Base-by-base conservation (phyloP, 2,329 filamentous ascomycete genomes). In the Monosporascus sp. region DNA sequence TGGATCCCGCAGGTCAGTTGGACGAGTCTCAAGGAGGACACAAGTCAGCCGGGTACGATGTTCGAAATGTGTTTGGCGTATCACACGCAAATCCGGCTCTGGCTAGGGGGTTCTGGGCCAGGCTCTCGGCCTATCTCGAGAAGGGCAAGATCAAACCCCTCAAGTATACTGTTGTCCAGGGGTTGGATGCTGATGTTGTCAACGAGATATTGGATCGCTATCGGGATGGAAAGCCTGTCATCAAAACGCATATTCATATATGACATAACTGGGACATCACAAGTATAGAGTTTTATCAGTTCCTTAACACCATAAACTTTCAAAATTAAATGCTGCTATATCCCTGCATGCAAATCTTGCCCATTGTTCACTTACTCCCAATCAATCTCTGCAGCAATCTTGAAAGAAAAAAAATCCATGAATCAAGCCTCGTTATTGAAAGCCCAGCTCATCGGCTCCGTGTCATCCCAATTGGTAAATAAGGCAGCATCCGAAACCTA, bases 161-260 rank as follows among this genome's bases (percentile, higher is more conserved):
- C n/a, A 51, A 47, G n/a, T 72, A 62, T 61, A 60, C 56, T 7
- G 62, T 69, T 14, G 62, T 69, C 25, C 52, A 72, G 38, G 70
- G 67, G 0, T 54, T 71, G 51, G 60, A 64, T 50, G 62, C 60
- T 3, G 65, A 61, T 5, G 65, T 63, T 51, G 66, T 71, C 5
- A 73, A 74, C 57, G 59, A 63, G 47, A 62, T 68, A 6, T 52
- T 74, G 49, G 70, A 74, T 64, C 58, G 57, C 15, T 74, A 73
- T 62, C 53, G 65, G 24, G 66, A 72, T 59, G 68, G 67, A 17
- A 66, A 67, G 54, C 39, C 48, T 39, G 61, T 58, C 15, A 52
- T 25, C 4, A 59, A 58, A 56, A 58, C 55, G 15, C 55, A 58
- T 36, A 56, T 59, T 11, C 57, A 59, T 31, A 6, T 58, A 3